Evolutionary conservation across 805 yeast species (phyloP).

Genomic region (Zygosaccharomyces kombuchaensis): DNA sequence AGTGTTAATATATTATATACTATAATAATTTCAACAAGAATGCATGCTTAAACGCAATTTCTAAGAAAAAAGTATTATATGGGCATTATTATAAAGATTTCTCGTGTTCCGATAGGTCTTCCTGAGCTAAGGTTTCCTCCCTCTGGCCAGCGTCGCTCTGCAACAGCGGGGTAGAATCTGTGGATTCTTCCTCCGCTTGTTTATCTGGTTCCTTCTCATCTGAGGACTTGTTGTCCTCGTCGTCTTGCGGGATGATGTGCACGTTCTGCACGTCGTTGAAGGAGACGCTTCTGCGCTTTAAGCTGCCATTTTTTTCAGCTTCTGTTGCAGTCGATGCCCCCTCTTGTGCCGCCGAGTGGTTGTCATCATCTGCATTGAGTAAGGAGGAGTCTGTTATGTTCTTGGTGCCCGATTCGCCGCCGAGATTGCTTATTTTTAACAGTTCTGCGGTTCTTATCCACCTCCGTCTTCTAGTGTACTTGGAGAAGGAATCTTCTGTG

Average conservation of each 20-base stretch:
- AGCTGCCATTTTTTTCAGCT: neutral
- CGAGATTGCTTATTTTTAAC: conserved; percentile 35
- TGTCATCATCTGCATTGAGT: neutral
- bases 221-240: conserved; percentile 6
- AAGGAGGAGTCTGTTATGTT: conserved; percentile 1
- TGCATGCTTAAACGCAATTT: conserved; percentile 16
- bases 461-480: conserved; percentile 89
- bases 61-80: neutral
- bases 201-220: neutral
- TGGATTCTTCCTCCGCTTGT: neutral
- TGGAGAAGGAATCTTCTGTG: conserved; percentile 81
- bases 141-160: neutral
- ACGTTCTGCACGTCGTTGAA: conserved; percentile 30
- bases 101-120: neutral
- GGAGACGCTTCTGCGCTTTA: conserved; percentile 30
- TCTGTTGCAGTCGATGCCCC: neutral
- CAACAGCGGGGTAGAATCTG: neutral
- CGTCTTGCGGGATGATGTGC: conserved; percentile 23
- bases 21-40: conserved; percentile 17
- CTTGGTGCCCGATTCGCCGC: conserved; percentile 3
- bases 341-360: neutral
- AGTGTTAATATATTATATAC: conserved; percentile 14
- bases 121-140: neutral
- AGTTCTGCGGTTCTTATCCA: conserved; percentile 95
- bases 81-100: neutral